phyloP scores from a whole-genome alignment of 306 rosid genomes.

The Prunus kanzakura region DNA sequence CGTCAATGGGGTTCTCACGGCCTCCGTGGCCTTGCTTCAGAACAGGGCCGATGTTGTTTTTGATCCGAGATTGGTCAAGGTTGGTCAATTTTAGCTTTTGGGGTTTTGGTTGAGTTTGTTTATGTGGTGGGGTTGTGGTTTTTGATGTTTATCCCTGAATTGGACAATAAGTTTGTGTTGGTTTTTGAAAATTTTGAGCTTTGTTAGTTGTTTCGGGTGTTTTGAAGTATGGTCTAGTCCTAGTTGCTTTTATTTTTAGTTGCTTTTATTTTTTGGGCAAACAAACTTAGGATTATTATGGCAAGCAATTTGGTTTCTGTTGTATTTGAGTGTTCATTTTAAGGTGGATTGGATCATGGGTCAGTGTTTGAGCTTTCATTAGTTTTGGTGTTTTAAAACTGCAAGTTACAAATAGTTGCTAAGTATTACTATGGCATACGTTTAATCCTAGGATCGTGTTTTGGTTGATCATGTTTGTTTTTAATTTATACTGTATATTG shows the following conservation, averaged over 20 bases:
- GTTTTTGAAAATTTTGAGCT: background rate
- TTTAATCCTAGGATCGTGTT: background rate
- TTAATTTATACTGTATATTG: background rate
- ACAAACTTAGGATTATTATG: background rate
- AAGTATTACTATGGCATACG: background rate
- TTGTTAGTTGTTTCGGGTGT: constrained; percentile 8
- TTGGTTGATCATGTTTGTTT: background rate
- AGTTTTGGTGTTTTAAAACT: background rate
- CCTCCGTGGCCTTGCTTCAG: constrained; percentile 91
- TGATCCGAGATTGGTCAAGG: constrained; percentile 70
- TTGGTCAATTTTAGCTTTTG: constrained; percentile 25
- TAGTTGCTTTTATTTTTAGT: background rate
- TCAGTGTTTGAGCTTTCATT: constrained; percentile 3
- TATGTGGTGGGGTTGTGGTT: background rate
- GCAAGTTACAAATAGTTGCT: background rate
- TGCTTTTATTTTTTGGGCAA: background rate
- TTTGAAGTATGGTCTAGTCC: background rate
- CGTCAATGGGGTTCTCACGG: constrained; percentile 62
- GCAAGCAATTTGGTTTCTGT: background rate
- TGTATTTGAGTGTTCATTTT: background rate
- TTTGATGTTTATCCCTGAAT: background rate
- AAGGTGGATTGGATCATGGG: background rate
- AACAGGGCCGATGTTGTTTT: constrained; percentile 86
- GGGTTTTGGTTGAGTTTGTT: background rate
- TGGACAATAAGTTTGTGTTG: background rate